Base-by-base conservation (phyloP, 306 rosid species). In the Glycine soja region DNA sequence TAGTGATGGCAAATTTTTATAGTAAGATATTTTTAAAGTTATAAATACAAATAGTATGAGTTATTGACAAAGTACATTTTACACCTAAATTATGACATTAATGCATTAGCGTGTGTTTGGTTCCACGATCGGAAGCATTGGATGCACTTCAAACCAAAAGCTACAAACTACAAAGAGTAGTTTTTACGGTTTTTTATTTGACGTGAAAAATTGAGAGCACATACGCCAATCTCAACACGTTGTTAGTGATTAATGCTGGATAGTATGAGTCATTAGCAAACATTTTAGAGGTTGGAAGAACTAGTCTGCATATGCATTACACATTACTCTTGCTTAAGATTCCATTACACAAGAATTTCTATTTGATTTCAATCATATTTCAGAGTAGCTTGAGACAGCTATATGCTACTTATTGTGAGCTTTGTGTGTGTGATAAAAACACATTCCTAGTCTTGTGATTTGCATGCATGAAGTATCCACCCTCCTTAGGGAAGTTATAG, bases 401-500 rank as follows among this genome's bases (percentile, higher is more conserved):
- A 3, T 36, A 36, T 36, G 40, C 40, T 36, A 80, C 10, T 42
- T 47, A 15, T 10, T 46, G 38, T 57, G 16, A 45, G 70, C 24
- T 48, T 52, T 53, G 42, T 45, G 59, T 30, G n/a, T 43, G 58
- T 5, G 36, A 63, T 59, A 40, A 57, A 14, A 51, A 51, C 3
- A 13, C 16, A 51, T 51, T 51, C 16, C 57, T 4, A 51, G 16
- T 51, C 57, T 52, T 4, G 8, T n/a, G 58, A 52, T 74, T 24
- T 59, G 74, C 51, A 45, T 74, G 4, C 43, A 78, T 32, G 12
- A 73, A 58, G 56, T 19, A 56, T 74, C 3, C 62, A 67, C 6
- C 53, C 6, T 30, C 65, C 59, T 62, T 57, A 51, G 56, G 12
- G 14, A 67, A 63, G 16, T 46, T 15, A 51, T 36, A 43, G 6